Conservation (phyloP, 768 basidiomycete species). For the Psilocybe cyanescens region DNA sequence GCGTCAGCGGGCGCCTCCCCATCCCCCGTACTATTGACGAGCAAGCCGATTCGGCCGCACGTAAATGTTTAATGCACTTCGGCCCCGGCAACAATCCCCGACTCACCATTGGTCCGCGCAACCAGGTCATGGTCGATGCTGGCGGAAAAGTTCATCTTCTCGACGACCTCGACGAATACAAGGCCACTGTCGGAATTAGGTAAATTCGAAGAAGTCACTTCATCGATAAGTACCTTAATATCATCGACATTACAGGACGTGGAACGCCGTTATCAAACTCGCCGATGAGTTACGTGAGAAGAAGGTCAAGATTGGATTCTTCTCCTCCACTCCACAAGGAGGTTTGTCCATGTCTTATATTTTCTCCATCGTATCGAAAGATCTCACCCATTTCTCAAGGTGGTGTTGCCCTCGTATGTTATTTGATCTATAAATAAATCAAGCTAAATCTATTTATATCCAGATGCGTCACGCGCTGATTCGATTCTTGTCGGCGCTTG, state of each 20-base stretch:
- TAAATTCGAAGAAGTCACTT: constrained; percentile 22
- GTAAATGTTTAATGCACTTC: constrained; percentile 84
- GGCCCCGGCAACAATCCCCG: constrained; percentile 86
- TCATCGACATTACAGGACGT: constrained; percentile 48
- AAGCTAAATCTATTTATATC: constrained; percentile 25
- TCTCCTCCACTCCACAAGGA: constrained; percentile 95
- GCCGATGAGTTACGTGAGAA: constrained; percentile 85
- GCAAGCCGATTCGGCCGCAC: constrained; percentile 85
- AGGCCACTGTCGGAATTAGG: constrained; percentile 70
- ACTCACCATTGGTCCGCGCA: constrained; percentile 78
- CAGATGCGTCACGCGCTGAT: constrained; percentile 95
- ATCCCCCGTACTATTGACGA: constrained; percentile 81
- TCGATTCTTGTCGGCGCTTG: constrained; percentile 78
- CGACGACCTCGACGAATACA: constrained; percentile 80
- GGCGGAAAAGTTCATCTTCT: constrained; percentile 85
- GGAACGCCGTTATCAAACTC: constrained; percentile 82
- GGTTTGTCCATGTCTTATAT: constrained; percentile 45
- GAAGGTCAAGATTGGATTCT: constrained; percentile 90
- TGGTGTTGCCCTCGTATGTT: constrained; percentile 88
- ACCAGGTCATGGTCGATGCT: constrained; percentile 88
- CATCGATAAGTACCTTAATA: constrained; percentile 10
- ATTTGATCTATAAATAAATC: constrained; percentile 22
- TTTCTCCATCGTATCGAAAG: constrained; percentile 9
- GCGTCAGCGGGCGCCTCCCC: constrained; percentile 61
- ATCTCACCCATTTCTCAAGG: constrained; percentile 46